These are phyloP conservation scores for Carpinus viminea DNA, from an alignment of 306 rosid genomes.

Conservation along the genomic window DNA sequence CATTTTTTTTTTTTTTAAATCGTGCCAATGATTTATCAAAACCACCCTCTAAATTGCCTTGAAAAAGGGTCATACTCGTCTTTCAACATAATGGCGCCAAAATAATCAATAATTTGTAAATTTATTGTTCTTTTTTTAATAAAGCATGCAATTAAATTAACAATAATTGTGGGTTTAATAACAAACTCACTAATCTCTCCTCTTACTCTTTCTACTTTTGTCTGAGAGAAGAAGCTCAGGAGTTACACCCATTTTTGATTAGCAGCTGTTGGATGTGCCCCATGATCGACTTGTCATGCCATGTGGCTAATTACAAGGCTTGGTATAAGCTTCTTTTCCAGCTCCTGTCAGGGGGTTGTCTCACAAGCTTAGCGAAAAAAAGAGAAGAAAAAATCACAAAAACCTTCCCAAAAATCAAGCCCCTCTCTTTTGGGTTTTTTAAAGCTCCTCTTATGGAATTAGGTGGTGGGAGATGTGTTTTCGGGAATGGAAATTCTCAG, in stretches of 20 bases:
- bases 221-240: conserved; percentile 52
- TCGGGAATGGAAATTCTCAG: conserved; percentile 18
- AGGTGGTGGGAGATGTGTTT: conserved; percentile 8
- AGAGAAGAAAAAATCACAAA: conserved; percentile 12
- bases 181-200: conserved; percentile 63
- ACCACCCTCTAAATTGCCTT: too few species aligned
- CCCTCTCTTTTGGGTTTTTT: conserved; percentile 4
- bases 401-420: conserved; percentile 26
- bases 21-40: too few species aligned
- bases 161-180: conserved; percentile 32
- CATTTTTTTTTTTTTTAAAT: too few species aligned
- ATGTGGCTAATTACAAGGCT: conserved; percentile 49
- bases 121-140: background rate
- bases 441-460: conserved; percentile 42
- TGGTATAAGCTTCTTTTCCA: conserved; percentile 37
- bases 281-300: conserved; percentile 36
- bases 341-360: conserved; percentile 7
- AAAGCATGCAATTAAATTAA: background rate
- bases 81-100: conserved; percentile 13
- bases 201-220: conserved; percentile 35
- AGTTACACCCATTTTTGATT: conserved; percentile 52
- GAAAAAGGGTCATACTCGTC: too few species aligned
- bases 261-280: conserved; percentile 41
- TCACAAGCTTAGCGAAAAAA: background rate
- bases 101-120: too few species aligned